These are phyloP conservation scores for Penicillium daleae DNA, from an alignment of 495 filamentous ascomycete species.

Conservation along the genomic window DNA sequence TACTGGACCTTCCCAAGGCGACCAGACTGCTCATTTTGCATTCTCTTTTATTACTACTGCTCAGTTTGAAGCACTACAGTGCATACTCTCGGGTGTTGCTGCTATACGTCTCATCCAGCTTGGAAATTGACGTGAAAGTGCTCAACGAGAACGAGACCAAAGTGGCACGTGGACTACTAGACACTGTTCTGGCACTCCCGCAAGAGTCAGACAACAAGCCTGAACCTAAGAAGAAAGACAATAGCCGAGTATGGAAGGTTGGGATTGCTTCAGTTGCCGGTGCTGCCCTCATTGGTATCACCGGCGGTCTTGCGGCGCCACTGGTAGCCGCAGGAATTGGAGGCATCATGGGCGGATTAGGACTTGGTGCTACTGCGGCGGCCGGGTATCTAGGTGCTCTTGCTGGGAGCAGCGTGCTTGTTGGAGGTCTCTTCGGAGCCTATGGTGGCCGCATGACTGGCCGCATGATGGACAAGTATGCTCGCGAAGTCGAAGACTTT, in stretches of 20 bases:
- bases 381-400: constrained; percentile 79
- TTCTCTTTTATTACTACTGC: constrained; percentile 70
- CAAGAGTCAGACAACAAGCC: constrained; percentile 68
- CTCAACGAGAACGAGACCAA: constrained; percentile 73
- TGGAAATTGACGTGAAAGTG: constrained; percentile 65
- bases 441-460: constrained; percentile 85
- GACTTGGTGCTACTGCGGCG: constrained; percentile 76
- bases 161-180: constrained; percentile 73
- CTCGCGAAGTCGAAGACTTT: constrained; percentile 86
- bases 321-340: constrained; percentile 83
- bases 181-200: constrained; percentile 71
- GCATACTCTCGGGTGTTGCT: constrained; percentile 77
- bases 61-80: constrained; percentile 82
- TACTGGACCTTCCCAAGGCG: constrained; percentile 44
- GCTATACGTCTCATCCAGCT: constrained; percentile 66
- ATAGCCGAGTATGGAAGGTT: constrained; percentile 75
- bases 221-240: constrained; percentile 67
- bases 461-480: constrained; percentile 85
- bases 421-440: constrained; percentile 86
- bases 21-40: constrained; percentile 55
- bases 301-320: constrained; percentile 79
- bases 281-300: constrained; percentile 78
- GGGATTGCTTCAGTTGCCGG: constrained; percentile 79
- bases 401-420: constrained; percentile 73
- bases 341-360: constrained; percentile 77